Percentiles rank a stretch among this genome's conserved stretches.
phyloP scores from a whole-genome alignment of 805 yeast species.

The Candida patagonica region DNA sequence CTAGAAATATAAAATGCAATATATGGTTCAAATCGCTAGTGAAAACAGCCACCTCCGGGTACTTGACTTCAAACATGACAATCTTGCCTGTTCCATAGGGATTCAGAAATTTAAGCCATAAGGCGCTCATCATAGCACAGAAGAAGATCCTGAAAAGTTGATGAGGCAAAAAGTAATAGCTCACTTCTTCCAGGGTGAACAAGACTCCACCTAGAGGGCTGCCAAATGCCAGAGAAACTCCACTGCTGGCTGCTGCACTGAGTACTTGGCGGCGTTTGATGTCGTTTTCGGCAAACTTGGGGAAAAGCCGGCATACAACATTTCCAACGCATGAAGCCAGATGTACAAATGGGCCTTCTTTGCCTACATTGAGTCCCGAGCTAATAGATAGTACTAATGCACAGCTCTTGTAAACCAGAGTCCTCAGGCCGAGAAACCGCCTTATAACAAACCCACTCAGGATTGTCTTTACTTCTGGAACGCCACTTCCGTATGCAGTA shows the following conservation, averaged over 20 bases:
- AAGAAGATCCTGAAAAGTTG: conserved; percentile 46
- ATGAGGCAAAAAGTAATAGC: conserved; percentile 44
- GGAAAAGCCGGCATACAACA: conserved; percentile 38
- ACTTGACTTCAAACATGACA: conserved; percentile 43
- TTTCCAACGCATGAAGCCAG: conserved; percentile 52
- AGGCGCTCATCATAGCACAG: conserved; percentile 45
- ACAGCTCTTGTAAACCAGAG: conserved; percentile 39
- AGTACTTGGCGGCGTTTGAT: conserved; percentile 42
- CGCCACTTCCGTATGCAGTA: conserved; percentile 51
- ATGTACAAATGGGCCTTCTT: conserved; percentile 57
- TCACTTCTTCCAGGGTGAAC: conserved; percentile 48
- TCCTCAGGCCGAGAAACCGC: conserved; percentile 42
- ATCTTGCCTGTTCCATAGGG: conserved; percentile 55
- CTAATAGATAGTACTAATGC: conserved; percentile 46
- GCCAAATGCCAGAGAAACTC: conserved; percentile 54
- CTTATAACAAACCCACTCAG: conserved; percentile 50
- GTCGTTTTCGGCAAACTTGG: conserved; percentile 39
- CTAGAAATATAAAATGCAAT: conserved; percentile 37
- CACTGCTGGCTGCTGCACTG: conserved; percentile 49
- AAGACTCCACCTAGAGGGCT: conserved; percentile 52
- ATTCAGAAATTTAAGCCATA: conserved; percentile 43
- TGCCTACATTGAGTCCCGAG: conserved; percentile 48
- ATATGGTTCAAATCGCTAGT: conserved; percentile 47
- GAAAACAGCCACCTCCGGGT: conserved; percentile 25
- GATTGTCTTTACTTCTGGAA: conserved; percentile 53